These are phyloP conservation scores for Tylopilus sp. DNA, from an alignment of 768 basidiomycete genomes.

Conservation along the genomic window DNA sequence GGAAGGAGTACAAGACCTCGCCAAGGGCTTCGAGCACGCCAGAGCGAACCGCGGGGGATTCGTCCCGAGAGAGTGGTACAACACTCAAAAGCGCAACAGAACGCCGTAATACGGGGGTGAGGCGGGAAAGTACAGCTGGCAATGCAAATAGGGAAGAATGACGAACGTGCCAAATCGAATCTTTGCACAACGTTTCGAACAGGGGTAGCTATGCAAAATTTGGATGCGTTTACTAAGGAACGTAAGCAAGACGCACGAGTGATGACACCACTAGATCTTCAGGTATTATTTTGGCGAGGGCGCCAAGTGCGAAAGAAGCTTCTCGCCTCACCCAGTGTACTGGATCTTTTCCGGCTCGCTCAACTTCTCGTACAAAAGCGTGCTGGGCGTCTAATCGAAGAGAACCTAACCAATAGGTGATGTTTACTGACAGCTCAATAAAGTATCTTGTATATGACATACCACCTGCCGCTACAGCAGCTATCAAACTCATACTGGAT, in stretches of 20 bases:
- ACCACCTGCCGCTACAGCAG: conserved; percentile 80
- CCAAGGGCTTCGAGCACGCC: conserved; percentile 85
- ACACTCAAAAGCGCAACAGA: conserved; percentile 65
- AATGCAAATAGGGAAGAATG: conserved; percentile 85
- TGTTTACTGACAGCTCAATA: conserved; percentile 4
- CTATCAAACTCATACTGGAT: conserved; percentile 92
- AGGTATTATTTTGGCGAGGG: conserved; percentile 85
- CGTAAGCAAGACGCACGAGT: conserved; percentile 44
- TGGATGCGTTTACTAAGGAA: conserved; percentile 3
- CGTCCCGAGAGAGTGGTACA: conserved; percentile 59
- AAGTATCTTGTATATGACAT: conserved; percentile 25
- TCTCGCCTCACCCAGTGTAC: conserved; percentile 81
- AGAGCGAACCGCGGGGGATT: conserved; percentile 63
- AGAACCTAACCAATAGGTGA: conserved; percentile 39
- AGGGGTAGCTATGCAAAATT: conserved; percentile 61
- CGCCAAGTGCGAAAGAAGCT: conserved; percentile 84
- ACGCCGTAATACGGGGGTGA: conserved; percentile 55
- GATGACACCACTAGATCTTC: conserved; percentile 61
- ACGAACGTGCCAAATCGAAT: conserved; percentile 77
- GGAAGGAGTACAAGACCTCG: conserved; percentile 84
- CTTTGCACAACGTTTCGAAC: conserved; percentile 65
- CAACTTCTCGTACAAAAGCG: conserved; percentile 73
- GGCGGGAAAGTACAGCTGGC: conserved; percentile 70
- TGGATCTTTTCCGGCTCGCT: conserved; percentile 59
- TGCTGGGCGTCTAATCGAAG: conserved; percentile 52